Conservation (phyloP, 2,329 filamentous ascomycete genomes). For the Ceratocystis cubensis region DNA sequence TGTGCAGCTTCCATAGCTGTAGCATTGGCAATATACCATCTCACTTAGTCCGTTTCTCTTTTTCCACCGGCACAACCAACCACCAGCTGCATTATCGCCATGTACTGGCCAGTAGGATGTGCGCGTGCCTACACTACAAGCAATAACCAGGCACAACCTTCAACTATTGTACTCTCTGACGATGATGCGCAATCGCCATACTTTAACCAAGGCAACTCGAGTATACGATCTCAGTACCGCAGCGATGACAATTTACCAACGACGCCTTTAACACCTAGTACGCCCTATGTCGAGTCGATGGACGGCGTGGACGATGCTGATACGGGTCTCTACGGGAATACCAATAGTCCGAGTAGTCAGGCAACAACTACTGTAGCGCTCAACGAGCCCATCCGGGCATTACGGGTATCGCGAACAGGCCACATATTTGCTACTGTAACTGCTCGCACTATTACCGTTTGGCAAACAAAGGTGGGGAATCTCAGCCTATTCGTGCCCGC, state of each 20-base stretch:
- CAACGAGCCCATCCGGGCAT: constrained; percentile 55
- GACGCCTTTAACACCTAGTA: constrained; percentile 43
- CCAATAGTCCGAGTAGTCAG: constrained; percentile 4
- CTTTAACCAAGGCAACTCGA: constrained; percentile 20
- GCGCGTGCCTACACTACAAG: constrained; percentile 71
- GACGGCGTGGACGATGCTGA: constrained; percentile 36
- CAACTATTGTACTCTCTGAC: constrained; percentile 43
- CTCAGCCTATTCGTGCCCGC: background rate
- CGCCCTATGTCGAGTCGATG: constrained; percentile 46
- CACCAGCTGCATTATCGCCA: constrained; percentile 28
- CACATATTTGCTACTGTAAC: constrained; percentile 83
- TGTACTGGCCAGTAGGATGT: constrained; percentile 87
- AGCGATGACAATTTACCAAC: constrained; percentile 27
- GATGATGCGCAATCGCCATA: constrained; percentile 31
- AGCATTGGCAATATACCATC: background rate
- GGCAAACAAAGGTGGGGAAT: constrained; percentile 74
- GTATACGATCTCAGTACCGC: constrained; percentile 15
- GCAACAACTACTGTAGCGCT: constrained; percentile 24
- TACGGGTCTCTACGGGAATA: background rate
- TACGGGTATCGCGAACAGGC: constrained; percentile 66
- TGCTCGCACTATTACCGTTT: constrained; percentile 72
- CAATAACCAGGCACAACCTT: constrained; percentile 45
- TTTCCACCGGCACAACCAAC: background rate
- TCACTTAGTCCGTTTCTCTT: background rate
- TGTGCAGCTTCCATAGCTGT: background rate